phyloP scores from a whole-genome alignment of 2,329 filamentous ascomycete species.

The Penicillium concentricum region DNA sequence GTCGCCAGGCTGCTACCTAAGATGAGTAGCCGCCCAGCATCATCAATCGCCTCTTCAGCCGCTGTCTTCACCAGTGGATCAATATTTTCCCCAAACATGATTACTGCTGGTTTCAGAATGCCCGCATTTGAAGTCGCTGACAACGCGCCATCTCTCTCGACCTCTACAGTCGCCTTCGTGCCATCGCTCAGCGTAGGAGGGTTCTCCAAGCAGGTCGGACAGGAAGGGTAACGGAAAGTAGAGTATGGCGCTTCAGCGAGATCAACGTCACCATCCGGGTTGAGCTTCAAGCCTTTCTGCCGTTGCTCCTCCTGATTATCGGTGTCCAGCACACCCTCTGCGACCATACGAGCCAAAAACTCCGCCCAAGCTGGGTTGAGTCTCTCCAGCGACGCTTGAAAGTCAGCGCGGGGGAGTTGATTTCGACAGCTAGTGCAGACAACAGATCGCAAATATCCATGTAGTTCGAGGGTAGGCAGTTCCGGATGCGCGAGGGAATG shows the following conservation, averaged over 20 bases:
- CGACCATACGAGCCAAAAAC: slow-evolving; percentile 70
- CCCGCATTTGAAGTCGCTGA: slow-evolving; percentile 64
- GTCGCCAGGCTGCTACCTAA: slow-evolving; percentile 90
- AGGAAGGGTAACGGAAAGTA: slow-evolving; percentile 87
- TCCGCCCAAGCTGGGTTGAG: slow-evolving; percentile 85
- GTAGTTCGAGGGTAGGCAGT: slow-evolving; percentile 77
- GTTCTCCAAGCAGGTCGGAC: slow-evolving; percentile 70
- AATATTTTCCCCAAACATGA: slow-evolving; percentile 96
- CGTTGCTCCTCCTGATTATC: slow-evolving; percentile 71
- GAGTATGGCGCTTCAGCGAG: slow-evolving; percentile 82
- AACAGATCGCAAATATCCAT: slow-evolving; percentile 81
- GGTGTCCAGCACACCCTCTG: slow-evolving; percentile 71
- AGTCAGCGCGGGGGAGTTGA: slow-evolving; percentile 68
- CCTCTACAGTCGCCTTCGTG: slow-evolving; percentile 58
- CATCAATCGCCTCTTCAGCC: slow-evolving; percentile 78
- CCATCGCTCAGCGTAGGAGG: slow-evolving; percentile 60
- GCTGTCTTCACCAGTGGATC: slow-evolving; percentile 64
- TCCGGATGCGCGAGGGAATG: slow-evolving; percentile 74
- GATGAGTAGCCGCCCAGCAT: slow-evolving; percentile 71
- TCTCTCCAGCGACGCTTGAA: slow-evolving; percentile 71
- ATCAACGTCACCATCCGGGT: slow-evolving; percentile 94
- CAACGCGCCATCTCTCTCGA: slow-evolving; percentile 82
- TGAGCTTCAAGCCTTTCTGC: slow-evolving; percentile 71
- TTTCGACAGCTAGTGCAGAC: slow-evolving; percentile 77
- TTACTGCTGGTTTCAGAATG: slow-evolving; percentile 85